Evolutionary conservation across 495 filamentous ascomycete species (phyloP).

Genomic region (Aspergillus funiculosus): DNA sequence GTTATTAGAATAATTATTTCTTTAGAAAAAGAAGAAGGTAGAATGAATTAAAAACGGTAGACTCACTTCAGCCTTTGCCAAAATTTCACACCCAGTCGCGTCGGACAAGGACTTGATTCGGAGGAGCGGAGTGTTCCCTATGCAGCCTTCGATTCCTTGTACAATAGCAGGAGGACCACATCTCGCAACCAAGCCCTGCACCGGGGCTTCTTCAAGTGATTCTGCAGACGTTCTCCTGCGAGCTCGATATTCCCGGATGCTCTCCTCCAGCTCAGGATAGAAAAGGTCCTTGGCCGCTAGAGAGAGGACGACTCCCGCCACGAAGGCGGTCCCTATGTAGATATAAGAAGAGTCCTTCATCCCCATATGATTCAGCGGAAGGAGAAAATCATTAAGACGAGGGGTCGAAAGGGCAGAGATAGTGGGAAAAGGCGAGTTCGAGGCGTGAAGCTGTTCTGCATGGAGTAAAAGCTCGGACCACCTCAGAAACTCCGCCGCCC

Average conservation of each 20-base stretch:
- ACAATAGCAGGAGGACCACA: slow-evolving; percentile 39
- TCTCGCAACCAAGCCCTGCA: slow-evolving; percentile 23
- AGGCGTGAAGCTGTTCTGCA: not conserved
- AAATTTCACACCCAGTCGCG: slow-evolving; percentile 86
- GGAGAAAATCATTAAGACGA: not conserved
- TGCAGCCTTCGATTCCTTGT: slow-evolving; percentile 84
- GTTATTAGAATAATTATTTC: not conserved
- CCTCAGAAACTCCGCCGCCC: slow-evolving; percentile 16
- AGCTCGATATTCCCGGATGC: slow-evolving; percentile 45
- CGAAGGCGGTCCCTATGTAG: slow-evolving; percentile 63
- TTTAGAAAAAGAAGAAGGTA: too few relatives aligned
- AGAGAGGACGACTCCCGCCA: slow-evolving; percentile 65
- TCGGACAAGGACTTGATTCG: slow-evolving; percentile 82
- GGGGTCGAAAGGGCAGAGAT: not conserved
- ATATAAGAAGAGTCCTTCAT: slow-evolving; percentile 31
- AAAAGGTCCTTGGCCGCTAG: slow-evolving; percentile 64
- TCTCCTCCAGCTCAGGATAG: slow-evolving; percentile 59
- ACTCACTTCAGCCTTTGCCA: slow-evolving; percentile 82
- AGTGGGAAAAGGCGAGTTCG: not conserved
- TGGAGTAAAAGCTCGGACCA: slow-evolving; percentile 31
- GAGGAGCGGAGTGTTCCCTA: slow-evolving; percentile 90
- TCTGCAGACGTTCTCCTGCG: slow-evolving; percentile 4
- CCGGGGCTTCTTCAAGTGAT: not conserved
- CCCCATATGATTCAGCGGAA: not conserved
- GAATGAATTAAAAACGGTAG: too few relatives aligned